These are phyloP conservation scores for Fusarium lyarnte DNA, from an alignment of 2,329 filamentous ascomycete species.

Conservation along the genomic window DNA sequence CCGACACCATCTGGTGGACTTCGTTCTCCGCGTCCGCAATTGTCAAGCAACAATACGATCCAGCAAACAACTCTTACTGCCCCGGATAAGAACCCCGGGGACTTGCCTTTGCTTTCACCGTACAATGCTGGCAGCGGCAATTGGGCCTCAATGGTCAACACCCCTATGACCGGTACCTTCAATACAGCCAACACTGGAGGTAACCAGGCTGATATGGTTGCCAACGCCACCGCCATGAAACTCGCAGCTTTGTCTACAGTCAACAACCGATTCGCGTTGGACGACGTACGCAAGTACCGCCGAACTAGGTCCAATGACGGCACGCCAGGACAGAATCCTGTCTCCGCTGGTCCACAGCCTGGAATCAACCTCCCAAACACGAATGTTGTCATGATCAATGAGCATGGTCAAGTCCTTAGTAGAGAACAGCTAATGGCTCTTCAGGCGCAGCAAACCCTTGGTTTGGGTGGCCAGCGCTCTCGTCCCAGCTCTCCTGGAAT, in stretches of 20 bases:
- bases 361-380: slow-evolving; percentile 71
- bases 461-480: slow-evolving; percentile 77
- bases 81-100: slow-evolving; percentile 70
- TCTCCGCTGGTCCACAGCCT: slow-evolving; percentile 71
- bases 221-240: slow-evolving; percentile 99
- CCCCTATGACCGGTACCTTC: slow-evolving; percentile 92
- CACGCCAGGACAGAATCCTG: slow-evolving; percentile 67
- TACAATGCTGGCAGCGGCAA: slow-evolving; percentile 83
- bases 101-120: slow-evolving; percentile 87
- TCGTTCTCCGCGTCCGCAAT: slow-evolving; percentile 80
- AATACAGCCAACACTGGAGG: slow-evolving; percentile 62
- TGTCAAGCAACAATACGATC: slow-evolving; percentile 74
- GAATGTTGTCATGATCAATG: slow-evolving; percentile 93
- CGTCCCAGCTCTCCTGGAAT: slow-evolving; percentile 91
- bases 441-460: slow-evolving; percentile 72
- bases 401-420: slow-evolving; percentile 86
- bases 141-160: slow-evolving; percentile 99
- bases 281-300: slow-evolving; percentile 96
- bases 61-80: slow-evolving; percentile 85
- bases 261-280: slow-evolving; percentile 96
- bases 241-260: slow-evolving; percentile 95
- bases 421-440: slow-evolving; percentile 86
- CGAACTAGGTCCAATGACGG: slow-evolving; percentile 88
- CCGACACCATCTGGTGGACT: slow-evolving; percentile 77
- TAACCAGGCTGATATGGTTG: slow-evolving; percentile 95